Evolutionary conservation across 1,284 basidiomycete species (phyloP).

Genomic region (Polyporus tsugae): DNA sequence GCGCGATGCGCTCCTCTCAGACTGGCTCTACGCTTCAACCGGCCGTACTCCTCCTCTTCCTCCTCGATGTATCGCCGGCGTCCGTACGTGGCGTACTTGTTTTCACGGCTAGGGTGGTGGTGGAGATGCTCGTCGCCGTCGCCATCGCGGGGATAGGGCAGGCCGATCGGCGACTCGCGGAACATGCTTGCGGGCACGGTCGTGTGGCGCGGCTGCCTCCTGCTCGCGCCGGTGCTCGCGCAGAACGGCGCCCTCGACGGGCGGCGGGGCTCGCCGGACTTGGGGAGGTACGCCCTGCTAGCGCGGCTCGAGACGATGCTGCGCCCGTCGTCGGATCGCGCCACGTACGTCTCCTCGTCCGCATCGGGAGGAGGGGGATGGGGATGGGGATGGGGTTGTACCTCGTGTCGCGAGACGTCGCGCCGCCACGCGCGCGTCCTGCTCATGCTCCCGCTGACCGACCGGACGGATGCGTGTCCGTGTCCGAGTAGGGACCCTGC

Average conservation of each 20-base stretch:
- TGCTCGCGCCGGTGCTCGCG: constrained; percentile 6
- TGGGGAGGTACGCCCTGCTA: constrained; percentile 16
- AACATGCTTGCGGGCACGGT: constrained; percentile 34
- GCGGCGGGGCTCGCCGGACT: constrained; percentile 28
- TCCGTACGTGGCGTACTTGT: constrained; percentile 9
- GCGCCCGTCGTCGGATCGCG: constrained; percentile 19
- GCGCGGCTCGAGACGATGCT: constrained; percentile 17
- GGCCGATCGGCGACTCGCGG: constrained; percentile 27
- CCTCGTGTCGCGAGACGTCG: constrained; percentile 22
- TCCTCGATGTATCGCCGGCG: constrained; percentile 8
- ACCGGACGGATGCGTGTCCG: constrained; percentile 15
- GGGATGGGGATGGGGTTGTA: neutral
- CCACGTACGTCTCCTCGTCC: constrained; percentile 27
- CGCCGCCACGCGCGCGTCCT: constrained; percentile 29
- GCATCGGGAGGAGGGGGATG: neutral
- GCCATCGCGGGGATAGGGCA: constrained; percentile 6
- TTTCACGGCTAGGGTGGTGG: neutral
- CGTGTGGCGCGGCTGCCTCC: constrained; percentile 14
- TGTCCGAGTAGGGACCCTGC: neutral
- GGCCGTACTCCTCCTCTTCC: constrained; percentile 19
- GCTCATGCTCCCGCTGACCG: constrained; percentile 31
- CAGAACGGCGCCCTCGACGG: constrained; percentile 35
- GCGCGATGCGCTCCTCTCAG: neutral
- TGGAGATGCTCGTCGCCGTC: neutral
- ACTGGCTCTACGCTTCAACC: constrained; percentile 18